Conservation (phyloP, 169 alveolate species). For the Theileria parva region DNA sequence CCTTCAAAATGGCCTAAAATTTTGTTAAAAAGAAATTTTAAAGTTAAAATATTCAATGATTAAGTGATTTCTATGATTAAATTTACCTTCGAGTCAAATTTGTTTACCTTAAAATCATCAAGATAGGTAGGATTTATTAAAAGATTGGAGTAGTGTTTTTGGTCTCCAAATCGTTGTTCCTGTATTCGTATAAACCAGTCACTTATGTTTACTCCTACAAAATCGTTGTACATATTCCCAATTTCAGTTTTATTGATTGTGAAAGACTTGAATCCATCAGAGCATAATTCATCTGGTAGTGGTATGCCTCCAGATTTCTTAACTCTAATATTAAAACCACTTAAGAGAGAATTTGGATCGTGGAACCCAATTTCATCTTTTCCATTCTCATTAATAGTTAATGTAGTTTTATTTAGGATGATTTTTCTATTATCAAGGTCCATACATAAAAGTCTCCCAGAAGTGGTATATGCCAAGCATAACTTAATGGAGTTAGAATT, state of each 20-base stretch:
- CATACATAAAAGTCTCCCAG: slow-evolving; percentile 32
- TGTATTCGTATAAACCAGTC: neutral
- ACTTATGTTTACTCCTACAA: neutral
- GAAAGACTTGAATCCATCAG: neutral
- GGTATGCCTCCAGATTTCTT: neutral
- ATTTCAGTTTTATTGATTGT: neutral
- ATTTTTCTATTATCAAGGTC: slow-evolving; percentile 6
- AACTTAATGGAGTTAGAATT: neutral
- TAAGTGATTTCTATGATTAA: neutral
- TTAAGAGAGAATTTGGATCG: neutral
- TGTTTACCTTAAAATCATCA: slow-evolving; percentile 3
- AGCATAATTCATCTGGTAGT: neutral
- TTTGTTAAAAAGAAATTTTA: neutral
- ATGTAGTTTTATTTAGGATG: neutral
- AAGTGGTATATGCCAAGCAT: slow-evolving; percentile 11
- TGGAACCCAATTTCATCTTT: neutral
- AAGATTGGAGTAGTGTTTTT: neutral
- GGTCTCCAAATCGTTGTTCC: slow-evolving; percentile 1
- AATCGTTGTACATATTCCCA: neutral
- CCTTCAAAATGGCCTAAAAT: slow-evolving; percentile 24
- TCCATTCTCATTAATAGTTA: neutral
- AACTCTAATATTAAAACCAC: neutral
- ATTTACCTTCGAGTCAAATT: slow-evolving; percentile 19
- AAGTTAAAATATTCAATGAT: neutral
- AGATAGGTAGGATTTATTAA: neutral